A percentile compares a stretch with the other conserved stretches of the same genome.
These are phyloP conservation scores for Rhodomyrtus tomentosa DNA, from an alignment of 345 rosid species.

Conservation along the genomic window DNA sequence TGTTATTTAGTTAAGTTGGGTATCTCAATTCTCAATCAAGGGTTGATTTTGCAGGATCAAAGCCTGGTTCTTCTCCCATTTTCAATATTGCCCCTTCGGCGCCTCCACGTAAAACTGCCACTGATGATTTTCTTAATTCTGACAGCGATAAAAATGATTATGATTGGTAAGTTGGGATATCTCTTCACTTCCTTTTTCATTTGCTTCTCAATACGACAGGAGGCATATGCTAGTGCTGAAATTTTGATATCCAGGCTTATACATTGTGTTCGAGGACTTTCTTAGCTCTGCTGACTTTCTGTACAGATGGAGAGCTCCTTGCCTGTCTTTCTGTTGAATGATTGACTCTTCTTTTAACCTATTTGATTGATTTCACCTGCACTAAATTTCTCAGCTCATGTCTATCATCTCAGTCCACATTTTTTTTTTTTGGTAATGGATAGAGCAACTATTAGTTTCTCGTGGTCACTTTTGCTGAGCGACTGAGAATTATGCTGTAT, in stretches of 20 bases:
- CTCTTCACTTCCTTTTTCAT: neutral
- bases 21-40: neutral
- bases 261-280: neutral
- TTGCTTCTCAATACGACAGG: neutral
- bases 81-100: conserved; percentile 56
- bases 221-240: neutral
- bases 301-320: neutral
- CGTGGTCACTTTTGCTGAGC: neutral
- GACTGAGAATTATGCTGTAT: neutral
- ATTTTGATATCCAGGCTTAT: neutral
- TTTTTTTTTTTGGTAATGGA: neutral
- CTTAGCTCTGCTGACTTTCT: neutral
- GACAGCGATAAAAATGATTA: conserved; percentile 92
- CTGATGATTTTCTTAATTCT: conserved; percentile 89
- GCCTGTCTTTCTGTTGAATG: neutral
- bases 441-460: neutral
- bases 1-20: neutral
- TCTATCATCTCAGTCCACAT: neutral
- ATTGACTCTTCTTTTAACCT: neutral
- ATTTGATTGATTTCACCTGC: neutral
- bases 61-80: conserved; percentile 72
- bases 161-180: conserved; percentile 56
- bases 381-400: neutral
- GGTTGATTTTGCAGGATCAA: conserved; percentile 41
- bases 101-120: conserved; percentile 43